Evolutionary conservation across 2,329 filamentous ascomycete species (phyloP), one percentile per base, ranked within the genome.

Genomic region (Fusarium subtropicale): DNA sequence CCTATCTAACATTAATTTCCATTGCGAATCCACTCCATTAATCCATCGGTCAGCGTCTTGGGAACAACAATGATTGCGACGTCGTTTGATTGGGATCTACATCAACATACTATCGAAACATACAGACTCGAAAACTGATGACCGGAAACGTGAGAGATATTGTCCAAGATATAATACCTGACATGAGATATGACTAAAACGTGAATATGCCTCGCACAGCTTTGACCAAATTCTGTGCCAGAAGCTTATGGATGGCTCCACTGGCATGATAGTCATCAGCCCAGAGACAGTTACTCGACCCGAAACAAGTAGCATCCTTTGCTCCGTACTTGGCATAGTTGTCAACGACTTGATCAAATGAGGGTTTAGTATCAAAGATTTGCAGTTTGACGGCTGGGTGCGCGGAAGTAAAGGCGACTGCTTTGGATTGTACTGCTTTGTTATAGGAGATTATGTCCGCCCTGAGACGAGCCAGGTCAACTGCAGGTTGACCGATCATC

Each of bases 231-330:
- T 64, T 64, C 20, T 68, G 56, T 2, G 67, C 64, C 5, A 71
- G 18, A 4, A 71, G 12, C 42, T 71, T 71, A 24, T 71, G 68
- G n/a, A 71, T 71, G 9, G 68, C 64, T 4, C 60, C 59, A 1
- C 67, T 64, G 9, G 68, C 68, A 26, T 71, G 68, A n/a, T 71
- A 71, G 18, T 58, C 60, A 30, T 71, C 68, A 36, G 68, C 61
- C 68, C 68, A 71, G 18, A 71, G 59, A 22, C 68, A 71, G 20
- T 60, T 48, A 41, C 39, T 61, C 7, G 64, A 50, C 1, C 68
- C 68, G 8, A 48, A 71, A 26, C 68, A 71, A 12, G 59, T 71
- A 8, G 68, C 59, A 22, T 71, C 68, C 26, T 57, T 71, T 3
- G 67, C 67, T 0, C 68, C 68, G 2, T 71, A 71, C 2, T 56